Evolutionary conservation across 169 alveolate genomes (phyloP).

Genomic region (Plasmodium relictum): DNA sequence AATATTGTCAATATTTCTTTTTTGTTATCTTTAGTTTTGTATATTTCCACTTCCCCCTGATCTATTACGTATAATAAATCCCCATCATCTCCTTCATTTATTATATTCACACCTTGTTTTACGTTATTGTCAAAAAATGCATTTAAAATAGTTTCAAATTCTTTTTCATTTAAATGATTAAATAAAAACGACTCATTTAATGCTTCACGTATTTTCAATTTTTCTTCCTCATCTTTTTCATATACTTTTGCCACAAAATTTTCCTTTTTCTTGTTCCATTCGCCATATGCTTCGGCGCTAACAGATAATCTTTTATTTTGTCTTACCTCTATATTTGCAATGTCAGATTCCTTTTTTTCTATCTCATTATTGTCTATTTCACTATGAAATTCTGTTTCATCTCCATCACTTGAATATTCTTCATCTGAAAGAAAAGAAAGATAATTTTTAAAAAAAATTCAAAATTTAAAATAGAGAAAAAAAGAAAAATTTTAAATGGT

Average conservation of each 20-base stretch:
- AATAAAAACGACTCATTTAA: conserved; percentile 88
- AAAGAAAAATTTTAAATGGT: background rate
- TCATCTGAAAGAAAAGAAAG: conserved; percentile 16
- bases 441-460: background rate
- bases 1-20: conserved; percentile 82
- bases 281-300: conserved; percentile 95
- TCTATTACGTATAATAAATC: conserved; percentile 94
- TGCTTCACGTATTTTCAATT: conserved; percentile 83
- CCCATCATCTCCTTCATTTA: conserved; percentile 97
- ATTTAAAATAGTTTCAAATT: conserved; percentile 86
- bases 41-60: conserved; percentile 93
- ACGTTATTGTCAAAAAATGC: conserved; percentile 93
- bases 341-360: conserved; percentile 17
- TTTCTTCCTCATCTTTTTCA: conserved; percentile 88
- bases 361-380: conserved; percentile 48
- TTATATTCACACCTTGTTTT: conserved; percentile 86
- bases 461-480: background rate
- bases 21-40: conserved; percentile 86
- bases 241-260: conserved; percentile 88
- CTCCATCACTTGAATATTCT: conserved; percentile 52
- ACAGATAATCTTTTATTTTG: conserved; percentile 77
- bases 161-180: conserved; percentile 87
- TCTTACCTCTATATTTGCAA: conserved; percentile 1
- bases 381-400: conserved; percentile 59
- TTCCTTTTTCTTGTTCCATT: conserved; percentile 91